A percentile compares a stretch with the other conserved stretches of the same genome.
These are phyloP conservation scores for Quercus wislizeni DNA, from an alignment of 306 rosid genomes.

Conservation along the genomic window DNA sequence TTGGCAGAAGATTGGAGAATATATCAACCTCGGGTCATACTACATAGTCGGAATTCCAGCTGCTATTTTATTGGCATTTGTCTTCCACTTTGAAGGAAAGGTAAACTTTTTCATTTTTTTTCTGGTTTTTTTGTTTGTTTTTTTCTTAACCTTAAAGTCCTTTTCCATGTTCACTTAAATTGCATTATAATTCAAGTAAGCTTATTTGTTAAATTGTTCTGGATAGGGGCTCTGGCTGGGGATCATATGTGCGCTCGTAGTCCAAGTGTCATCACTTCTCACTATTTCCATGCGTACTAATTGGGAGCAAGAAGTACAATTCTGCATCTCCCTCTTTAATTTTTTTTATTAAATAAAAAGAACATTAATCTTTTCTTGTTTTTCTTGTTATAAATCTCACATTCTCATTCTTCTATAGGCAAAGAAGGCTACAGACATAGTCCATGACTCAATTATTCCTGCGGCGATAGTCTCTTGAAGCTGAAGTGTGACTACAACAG, in stretches of 20 bases:
- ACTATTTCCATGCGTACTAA: slow-evolving; percentile 51
- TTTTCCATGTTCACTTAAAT: neutral
- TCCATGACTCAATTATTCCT: slow-evolving; percentile 28
- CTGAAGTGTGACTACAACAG: neutral
- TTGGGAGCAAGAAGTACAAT: slow-evolving; percentile 65
- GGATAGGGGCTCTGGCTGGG: slow-evolving; percentile 80
- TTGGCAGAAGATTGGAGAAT: slow-evolving; percentile 79
- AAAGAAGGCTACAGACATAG: slow-evolving; percentile 54
- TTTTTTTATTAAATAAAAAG: neutral
- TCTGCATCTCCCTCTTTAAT: neutral
- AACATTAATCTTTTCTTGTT: neutral
- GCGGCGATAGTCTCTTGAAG: slow-evolving; percentile 25
- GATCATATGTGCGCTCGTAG: slow-evolving; percentile 57
- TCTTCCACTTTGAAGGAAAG: slow-evolving; percentile 62
- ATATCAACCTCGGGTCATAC: slow-evolving; percentile 67
- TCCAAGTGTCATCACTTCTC: slow-evolving; percentile 50
- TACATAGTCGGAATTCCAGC: slow-evolving; percentile 69
- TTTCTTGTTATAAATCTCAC: neutral
- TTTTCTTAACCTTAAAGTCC: neutral
- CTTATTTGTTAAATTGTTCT: neutral
- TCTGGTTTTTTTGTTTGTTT: too few species aligned
- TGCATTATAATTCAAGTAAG: neutral
- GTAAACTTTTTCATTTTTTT: slow-evolving; percentile 24
- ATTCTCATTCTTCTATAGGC: slow-evolving; percentile 29
- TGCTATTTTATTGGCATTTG: slow-evolving; percentile 59